Base-by-base conservation (phyloP, 2,329 filamentous ascomycete species). In the Colletotrichum lupini region DNA sequence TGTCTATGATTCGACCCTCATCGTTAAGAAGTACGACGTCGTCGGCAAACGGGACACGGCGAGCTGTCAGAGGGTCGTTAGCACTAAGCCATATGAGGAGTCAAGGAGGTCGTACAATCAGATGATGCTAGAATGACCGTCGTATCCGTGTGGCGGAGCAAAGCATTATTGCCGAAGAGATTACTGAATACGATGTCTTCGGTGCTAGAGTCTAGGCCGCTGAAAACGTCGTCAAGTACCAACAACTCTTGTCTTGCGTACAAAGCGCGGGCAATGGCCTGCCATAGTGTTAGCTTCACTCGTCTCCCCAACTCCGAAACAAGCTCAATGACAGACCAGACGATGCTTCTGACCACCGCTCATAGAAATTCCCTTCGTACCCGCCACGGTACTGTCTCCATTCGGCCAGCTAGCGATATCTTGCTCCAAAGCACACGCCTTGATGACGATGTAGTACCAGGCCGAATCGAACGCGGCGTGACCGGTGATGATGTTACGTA, bases 331-430 rank as follows among this genome's bases (percentile, higher is more conserved):
- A 26, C 72, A 19, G 46, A 74, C 72, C 14, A 83, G 73, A 19
- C 82, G 75, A 32, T 82, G 80, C 7, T 78, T 81, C 70, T 85
- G 82, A 0, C 83, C 83, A 26, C 83, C 83, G 5, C 82, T 84
- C 9, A 85, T 74, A 0, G 77, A 78, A 19, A 83, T 80, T 0
- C 83, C 82, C 55, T 80, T 81, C 11, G 78, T 82, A 2, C 83
- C 83, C n/a, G 82, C 78, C 1, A 74, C 73, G 0, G 81, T 82
- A 3, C 76, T 73, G 42, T 83, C 82, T 14, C 82, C 81, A 0
- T 78, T 62, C 0, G 81, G 77, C 2, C 83, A 76, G 7, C 75
- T 74, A 0, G 32, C 26, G 1, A 83, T 68, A 55, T 84, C 83
- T 1, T 76, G 72, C 1, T 75, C 59, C 24, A 84, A 74, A 46